These are phyloP conservation scores for Castanea sativa DNA, from an alignment of 306 rosid species.

Conservation along the genomic window DNA sequence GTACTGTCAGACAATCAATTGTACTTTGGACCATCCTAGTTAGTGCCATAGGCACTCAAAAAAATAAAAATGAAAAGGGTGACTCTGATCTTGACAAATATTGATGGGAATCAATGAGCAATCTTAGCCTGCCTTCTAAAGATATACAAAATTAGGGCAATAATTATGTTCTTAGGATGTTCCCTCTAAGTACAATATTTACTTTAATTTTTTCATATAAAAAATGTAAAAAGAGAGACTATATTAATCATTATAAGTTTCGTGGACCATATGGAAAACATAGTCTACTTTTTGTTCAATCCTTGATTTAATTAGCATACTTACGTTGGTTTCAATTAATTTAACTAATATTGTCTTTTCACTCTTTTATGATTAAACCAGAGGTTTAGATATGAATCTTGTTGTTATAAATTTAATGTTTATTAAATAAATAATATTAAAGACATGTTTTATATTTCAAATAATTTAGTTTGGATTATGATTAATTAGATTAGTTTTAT, in stretches of 20 bases:
- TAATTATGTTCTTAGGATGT: slow-evolving; percentile 47
- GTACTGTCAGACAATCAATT: slow-evolving; percentile 37
- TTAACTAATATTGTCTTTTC: too few relatives aligned
- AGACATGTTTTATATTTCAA: too few relatives aligned
- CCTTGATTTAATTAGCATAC: not conserved
- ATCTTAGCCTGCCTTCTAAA: slow-evolving; percentile 23
- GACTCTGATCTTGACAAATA: slow-evolving; percentile 34
- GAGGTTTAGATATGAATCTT: too few relatives aligned
- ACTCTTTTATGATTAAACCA: too few relatives aligned
- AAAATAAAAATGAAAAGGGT: slow-evolving; percentile 15
- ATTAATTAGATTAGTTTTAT: too few relatives aligned
- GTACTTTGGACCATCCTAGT: slow-evolving; percentile 38
- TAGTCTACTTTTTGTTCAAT: not conserved
- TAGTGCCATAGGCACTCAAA: slow-evolving; percentile 58
- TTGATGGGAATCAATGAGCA: slow-evolving; percentile 23
- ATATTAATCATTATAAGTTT: slow-evolving; percentile 19
- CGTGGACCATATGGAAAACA: not conserved
- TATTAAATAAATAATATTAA: too few relatives aligned
- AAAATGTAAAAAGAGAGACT: not conserved
- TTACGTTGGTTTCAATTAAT: not conserved
- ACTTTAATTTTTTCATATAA: slow-evolving; percentile 21
- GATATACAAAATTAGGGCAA: slow-evolving; percentile 29
- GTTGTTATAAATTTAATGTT: too few relatives aligned
- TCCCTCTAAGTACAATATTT: slow-evolving; percentile 34
- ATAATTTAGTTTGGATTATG: too few relatives aligned